Conservation (phyloP, 805 yeast genomes). For the Yamadazyma scolyti region DNA sequence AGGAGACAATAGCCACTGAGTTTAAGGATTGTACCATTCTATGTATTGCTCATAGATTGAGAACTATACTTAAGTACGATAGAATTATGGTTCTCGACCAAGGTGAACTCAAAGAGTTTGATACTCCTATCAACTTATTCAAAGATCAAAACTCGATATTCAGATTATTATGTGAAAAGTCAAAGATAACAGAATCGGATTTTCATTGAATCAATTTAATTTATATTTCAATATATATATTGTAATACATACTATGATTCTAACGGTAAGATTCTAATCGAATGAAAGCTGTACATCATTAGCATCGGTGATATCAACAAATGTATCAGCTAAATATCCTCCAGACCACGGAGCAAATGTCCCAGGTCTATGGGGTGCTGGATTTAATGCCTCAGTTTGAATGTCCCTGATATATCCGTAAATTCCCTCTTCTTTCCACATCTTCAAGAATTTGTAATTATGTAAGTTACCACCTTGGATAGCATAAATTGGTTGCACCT, state of each 20-base stretch:
- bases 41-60: conserved; percentile 83
- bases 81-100: conserved; percentile 76
- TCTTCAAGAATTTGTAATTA: conserved; percentile 4
- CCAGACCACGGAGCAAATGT: conserved; percentile 9
- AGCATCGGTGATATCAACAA: conserved; percentile 8
- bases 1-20: conserved; percentile 61
- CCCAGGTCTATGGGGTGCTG: conserved; percentile 5
- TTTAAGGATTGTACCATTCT: conserved; percentile 69
- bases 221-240: too few relatives aligned
- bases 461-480: conserved; percentile 7
- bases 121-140: conserved; percentile 64
- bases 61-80: conserved; percentile 70
- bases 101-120: conserved; percentile 73
- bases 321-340: conserved; percentile 7
- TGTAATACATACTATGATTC: too few relatives aligned
- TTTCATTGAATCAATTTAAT: too few relatives aligned
- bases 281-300: conserved; percentile 11
- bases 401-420: conserved; percentile 9
- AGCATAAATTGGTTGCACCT: conserved; percentile 11
- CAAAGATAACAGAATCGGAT: conserved; percentile 41
- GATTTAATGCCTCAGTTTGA: conserved; percentile 6
- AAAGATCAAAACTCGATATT: conserved; percentile 47
- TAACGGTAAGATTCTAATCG: conserved; percentile 19
- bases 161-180: conserved; percentile 62
- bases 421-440: conserved; percentile 10